Evolutionary conservation across 768 basidiomycete genomes (phyloP), one percentile per base, ranked within the genome.

Genomic region (Hericium alpestre): DNA sequence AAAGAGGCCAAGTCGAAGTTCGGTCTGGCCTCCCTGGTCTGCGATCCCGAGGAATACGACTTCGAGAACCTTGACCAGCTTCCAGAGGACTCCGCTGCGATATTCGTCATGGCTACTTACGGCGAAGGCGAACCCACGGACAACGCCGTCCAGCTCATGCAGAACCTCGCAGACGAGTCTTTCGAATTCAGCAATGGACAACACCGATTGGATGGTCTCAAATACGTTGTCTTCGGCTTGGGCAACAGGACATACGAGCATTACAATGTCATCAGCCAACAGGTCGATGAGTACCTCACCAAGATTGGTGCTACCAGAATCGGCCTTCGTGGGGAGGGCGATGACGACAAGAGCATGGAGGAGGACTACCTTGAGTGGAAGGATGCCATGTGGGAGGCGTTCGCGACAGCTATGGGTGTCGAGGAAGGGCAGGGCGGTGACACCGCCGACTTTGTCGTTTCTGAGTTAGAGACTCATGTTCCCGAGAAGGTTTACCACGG

Each of bases 341-440:
- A 99, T 66, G 95, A 99, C 67, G 96, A 99, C 72, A 96, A 96
- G 77, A 93, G 89, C 67, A 97, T 99, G 94, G 95, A 99, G 70
- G 95, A 99, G 74, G 95, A 99, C 71, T 99, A 98, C 69, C 81
- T 99, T 12, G 93, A 91, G 65, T 99, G 95, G 95, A 99, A 98
- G 71, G 95, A 99, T 66, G 80, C 78, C 63, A 94, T 98, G 93
- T 98, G 93, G 90, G 85, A 87, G 16, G 83, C 84, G 4, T 90
- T 98, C 59, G 79, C 93, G n/a, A 69, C 76, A 56, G 80, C 80
- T 20, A 80, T 97, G 79, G 79, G 80, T 54, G 92, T 96, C 53
- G 94, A 97, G 70, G 96, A 97, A 70, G 95, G 96, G 39, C 93
- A 93, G 63, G 92, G 92, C 53, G 93, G 91, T 53, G 95, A 99